Percentiles rank a stretch among this genome's conserved stretches.
phyloP scores from a whole-genome alignment of 2,329 filamentous ascomycete genomes.

The Pseudogymnoascus sp. region DNA sequence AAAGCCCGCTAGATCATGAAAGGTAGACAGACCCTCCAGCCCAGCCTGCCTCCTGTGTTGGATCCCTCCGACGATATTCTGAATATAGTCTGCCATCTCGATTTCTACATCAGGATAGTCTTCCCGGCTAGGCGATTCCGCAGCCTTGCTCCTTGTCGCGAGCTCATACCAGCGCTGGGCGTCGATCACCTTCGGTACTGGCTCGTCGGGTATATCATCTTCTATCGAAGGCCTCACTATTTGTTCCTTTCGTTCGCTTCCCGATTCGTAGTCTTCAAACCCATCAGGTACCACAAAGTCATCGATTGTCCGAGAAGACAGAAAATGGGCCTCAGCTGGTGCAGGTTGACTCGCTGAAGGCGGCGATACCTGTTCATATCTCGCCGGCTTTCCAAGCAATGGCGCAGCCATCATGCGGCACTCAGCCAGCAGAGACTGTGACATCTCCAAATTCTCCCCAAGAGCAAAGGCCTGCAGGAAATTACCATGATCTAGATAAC shows the following conservation, averaged over 20 bases:
- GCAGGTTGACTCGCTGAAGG: background rate
- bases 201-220: background rate
- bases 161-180: background rate
- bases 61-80: background rate
- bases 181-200: background rate
- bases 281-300: conserved; percentile 23
- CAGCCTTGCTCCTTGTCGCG: background rate
- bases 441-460: background rate
- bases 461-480: background rate
- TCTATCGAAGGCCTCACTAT: background rate
- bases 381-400: background rate
- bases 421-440: background rate
- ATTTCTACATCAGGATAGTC: background rate
- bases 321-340: background rate
- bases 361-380: background rate
- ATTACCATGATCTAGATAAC: background rate
- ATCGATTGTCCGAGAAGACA: conserved; percentile 9
- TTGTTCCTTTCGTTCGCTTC: background rate
- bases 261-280: conserved; percentile 8
- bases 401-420: background rate
- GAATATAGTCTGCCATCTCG: conserved; percentile 6
- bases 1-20: conserved; percentile 19
- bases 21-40: background rate
- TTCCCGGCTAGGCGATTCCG: background rate
- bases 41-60: conserved; percentile 1